These are phyloP conservation scores for Geum urbanum DNA, from an alignment of 306 rosid genomes.

Conservation along the genomic window DNA sequence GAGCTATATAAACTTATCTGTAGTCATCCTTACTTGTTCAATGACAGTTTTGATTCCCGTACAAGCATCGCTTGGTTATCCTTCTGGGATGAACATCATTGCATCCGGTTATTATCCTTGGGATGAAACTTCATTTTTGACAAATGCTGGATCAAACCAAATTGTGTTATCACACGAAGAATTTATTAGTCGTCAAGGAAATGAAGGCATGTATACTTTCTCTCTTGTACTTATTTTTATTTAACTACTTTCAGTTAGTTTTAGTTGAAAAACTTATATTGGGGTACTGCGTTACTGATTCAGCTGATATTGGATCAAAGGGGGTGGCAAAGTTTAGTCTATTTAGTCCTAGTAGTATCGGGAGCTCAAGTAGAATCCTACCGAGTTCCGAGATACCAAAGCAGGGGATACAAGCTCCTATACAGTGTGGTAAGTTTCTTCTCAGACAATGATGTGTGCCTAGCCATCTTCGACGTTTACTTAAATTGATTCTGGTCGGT, in stretches of 20 bases:
- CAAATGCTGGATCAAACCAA: conserved; percentile 41
- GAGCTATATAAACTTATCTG: conserved; percentile 16
- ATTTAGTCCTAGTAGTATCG: conserved; percentile 44
- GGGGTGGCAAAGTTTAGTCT: conserved; percentile 45
- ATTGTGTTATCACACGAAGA: conserved; percentile 46
- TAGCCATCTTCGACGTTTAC: conserved; percentile 2
- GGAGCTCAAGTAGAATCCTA: conserved; percentile 37
- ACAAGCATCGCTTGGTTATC: conserved; percentile 64
- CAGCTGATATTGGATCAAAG: conserved; percentile 80
- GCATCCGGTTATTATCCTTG: conserved; percentile 53
- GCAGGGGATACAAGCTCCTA: conserved; percentile 52
- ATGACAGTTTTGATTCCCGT: conserved; percentile 66
- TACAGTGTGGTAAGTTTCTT: conserved; percentile 54
- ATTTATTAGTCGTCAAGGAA: conserved; percentile 39
- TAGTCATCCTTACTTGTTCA: conserved; percentile 22
- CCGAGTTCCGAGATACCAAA: conserved; percentile 41
- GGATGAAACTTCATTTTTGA: conserved; percentile 62
- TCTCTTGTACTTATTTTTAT: conserved; percentile 12
- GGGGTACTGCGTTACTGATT: conserved; percentile 48
- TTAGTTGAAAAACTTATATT: conserved; percentile 38
- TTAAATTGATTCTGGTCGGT: conserved; percentile 8
- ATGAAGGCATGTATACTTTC: conserved; percentile 50
- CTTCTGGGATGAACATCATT: conserved; percentile 52
- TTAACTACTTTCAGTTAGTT: conserved; percentile 13
- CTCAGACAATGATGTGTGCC: neutral